phyloP scores from a whole-genome alignment of 1,284 basidiomycete species.

The Moniliella sp. region DNA sequence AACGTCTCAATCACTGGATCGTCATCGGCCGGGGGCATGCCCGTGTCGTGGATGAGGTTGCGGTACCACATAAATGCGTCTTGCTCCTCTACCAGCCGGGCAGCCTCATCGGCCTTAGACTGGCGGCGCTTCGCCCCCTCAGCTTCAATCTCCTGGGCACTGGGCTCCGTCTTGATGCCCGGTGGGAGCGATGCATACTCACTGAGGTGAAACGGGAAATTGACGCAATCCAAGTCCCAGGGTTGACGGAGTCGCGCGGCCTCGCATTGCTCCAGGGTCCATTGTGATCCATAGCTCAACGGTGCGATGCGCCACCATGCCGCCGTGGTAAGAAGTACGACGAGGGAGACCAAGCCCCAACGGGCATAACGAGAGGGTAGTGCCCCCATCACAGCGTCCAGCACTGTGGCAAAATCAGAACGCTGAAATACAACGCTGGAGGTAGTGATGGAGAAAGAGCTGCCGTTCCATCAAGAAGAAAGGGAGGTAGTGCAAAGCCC shows the following conservation, averaged over 20 bases:
- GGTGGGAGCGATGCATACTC: slow-evolving; percentile 14
- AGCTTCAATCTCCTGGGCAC: neutral
- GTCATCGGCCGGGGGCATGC: too few species aligned
- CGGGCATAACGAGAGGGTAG: slow-evolving; percentile 53
- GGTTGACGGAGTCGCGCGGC: slow-evolving; percentile 62
- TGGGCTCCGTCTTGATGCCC: slow-evolving; percentile 5
- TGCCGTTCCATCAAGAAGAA: slow-evolving; percentile 92
- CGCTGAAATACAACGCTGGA: slow-evolving; percentile 85
- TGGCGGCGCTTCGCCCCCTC: neutral
- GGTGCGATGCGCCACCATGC: slow-evolving; percentile 62
- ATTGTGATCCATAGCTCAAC: slow-evolving; percentile 59
- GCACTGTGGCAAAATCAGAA: slow-evolving; percentile 57
- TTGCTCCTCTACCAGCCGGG: neutral
- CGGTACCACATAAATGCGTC: neutral
- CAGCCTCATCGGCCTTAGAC: too few species aligned
- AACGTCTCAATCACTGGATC: too few species aligned
- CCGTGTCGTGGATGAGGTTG: too few species aligned
- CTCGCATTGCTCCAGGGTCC: slow-evolving; percentile 62
- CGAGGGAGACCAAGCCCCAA: slow-evolving; percentile 53
- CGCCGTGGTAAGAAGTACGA: slow-evolving; percentile 54
- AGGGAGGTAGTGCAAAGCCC: slow-evolving; percentile 80
- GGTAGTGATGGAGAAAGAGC: slow-evolving; percentile 87
- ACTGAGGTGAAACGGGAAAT: slow-evolving; percentile 11
- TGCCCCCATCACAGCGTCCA: slow-evolving; percentile 67
- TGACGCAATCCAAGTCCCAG: slow-evolving; percentile 83